Base-by-base conservation (phyloP, 805 yeast species). In the Nakazawaea populi region DNA sequence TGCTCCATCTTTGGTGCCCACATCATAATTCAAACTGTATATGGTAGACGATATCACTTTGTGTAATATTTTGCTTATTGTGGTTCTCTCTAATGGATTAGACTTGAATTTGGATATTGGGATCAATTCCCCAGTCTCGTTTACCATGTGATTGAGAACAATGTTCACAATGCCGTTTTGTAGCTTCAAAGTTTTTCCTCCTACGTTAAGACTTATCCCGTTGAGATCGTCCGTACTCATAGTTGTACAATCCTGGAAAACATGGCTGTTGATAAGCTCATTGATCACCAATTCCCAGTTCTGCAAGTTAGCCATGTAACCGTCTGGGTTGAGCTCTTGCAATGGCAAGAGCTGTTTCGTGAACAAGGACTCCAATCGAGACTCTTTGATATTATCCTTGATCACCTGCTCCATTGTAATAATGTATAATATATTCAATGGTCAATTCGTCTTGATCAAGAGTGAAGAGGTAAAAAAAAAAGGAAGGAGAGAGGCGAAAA, bases 81-180 rank as follows among this genome's bases (percentile, higher is more conserved):
- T 18, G n/a, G 40, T 29, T 27, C n/a, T 35, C 8, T 36, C 47
- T 27, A 44, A 35, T 6, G 47, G 41, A 18, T n/a, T 28, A 9
- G 51, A 42, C 18, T 44, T 14, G 45, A 32, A 44, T n/a, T 37
- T 29, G 7, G 45, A 28, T 6, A 44, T 2, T 3, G 52, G 48
- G 29, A 39, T 34, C 36, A 44, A 40, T 39, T 39, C 24, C 9
- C 30, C 42, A n/a, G 46, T 27, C 7, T 42, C 39, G 18, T 49
- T 49, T 4, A 44, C 40, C 52, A 49, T 49, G n/a, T 43, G 36
- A 24, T 49, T 44, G 24, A 49, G n/a, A 29, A 49, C 52, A 5
- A 44, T 41, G 32, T 35, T 24, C 42, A 49, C 24, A 24, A 39
- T 35, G 11, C 46, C 42, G 1, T 18, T 29, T 7, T 27, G 24